Evolutionary conservation across 108 stramenopile genomes (phyloP).

Genomic region (Halocafeteria seosinensis): DNA sequence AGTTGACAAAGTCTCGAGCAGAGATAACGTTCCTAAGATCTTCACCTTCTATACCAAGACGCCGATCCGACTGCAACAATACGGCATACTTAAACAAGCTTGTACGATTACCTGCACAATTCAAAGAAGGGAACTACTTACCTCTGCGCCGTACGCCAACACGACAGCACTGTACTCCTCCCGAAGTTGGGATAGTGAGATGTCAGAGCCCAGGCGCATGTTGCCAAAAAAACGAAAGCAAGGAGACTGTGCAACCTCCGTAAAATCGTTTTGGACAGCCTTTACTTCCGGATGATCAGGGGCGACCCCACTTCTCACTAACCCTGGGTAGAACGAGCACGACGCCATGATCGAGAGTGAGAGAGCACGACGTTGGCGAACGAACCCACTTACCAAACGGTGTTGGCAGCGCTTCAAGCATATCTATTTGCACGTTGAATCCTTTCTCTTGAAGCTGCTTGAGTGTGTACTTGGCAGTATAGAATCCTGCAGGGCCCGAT

Average conservation of each 20-base stretch:
- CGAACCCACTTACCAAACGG: conserved; percentile 42
- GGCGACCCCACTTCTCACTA: conserved; percentile 83
- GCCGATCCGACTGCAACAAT: neutral
- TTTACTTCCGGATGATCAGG: conserved; percentile 97
- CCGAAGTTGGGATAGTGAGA: conserved; percentile 41
- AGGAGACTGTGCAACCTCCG: conserved; percentile 22
- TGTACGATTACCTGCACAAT: conserved; percentile 10
- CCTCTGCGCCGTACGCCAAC: conserved; percentile 60
- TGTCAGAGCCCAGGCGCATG: conserved; percentile 43
- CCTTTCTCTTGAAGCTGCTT: conserved; percentile 33
- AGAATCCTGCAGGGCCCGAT: conserved; percentile 80
- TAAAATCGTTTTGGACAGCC: conserved; percentile 78
- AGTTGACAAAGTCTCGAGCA: conserved; percentile 77
- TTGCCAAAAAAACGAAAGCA: conserved; percentile 55
- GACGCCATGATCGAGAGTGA: neutral
- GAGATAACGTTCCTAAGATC: conserved; percentile 49
- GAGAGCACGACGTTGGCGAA: neutral
- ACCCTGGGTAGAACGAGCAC: conserved; percentile 16
- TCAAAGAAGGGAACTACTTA: conserved; percentile 10
- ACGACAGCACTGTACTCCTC: conserved; percentile 59
- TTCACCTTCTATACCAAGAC: conserved; percentile 4
- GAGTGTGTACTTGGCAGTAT: conserved; percentile 89
- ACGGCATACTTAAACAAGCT: too few species aligned
- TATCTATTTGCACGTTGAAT: conserved; percentile 36
- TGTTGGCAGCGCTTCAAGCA: conserved; percentile 66